phyloP scores from a whole-genome alignment of 2,329 filamentous ascomycete species.

The Colletotrichum tamarilloi region DNA sequence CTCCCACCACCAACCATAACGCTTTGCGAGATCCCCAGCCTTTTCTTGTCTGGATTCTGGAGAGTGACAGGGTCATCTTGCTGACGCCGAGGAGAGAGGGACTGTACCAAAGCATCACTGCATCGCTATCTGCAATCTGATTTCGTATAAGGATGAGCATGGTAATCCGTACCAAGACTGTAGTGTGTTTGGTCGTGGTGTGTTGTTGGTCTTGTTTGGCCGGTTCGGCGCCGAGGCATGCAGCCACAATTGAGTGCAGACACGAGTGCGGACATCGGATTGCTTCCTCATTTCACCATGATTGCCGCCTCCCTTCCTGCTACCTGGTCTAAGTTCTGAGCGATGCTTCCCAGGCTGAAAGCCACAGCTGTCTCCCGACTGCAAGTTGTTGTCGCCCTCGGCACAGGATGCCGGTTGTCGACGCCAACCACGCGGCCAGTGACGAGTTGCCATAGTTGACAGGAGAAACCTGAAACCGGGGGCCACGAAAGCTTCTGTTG shows the following conservation, averaged over 20 bases:
- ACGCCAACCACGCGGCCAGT: conserved; percentile 19
- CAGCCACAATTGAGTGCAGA: conserved; percentile 5
- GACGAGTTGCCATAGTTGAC: conserved; percentile 16
- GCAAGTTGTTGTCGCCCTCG: not conserved
- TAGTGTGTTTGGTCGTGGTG: not conserved
- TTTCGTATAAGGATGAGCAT: too few species aligned
- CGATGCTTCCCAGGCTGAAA: not conserved
- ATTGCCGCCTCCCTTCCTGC: not conserved
- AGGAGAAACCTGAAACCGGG: conserved; percentile 26
- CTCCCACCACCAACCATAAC: conserved; percentile 6
- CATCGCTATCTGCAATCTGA: too few species aligned
- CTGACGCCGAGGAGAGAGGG: not conserved
- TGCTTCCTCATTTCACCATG: not conserved
- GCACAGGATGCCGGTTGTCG: conserved; percentile 1
- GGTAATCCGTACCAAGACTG: not conserved
- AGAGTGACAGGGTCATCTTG: conserved; percentile 17
- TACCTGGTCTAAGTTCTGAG: not conserved
- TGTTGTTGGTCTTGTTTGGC: conserved; percentile 1
- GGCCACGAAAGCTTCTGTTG: conserved; percentile 5
- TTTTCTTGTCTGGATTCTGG: not conserved
- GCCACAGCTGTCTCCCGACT: not conserved
- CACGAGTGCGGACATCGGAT: not conserved
- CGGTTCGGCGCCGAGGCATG: conserved; percentile 24
- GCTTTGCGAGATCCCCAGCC: conserved; percentile 11
- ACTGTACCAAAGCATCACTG: not conserved